phyloP scores from a whole-genome alignment of 495 filamentous ascomycete species.

The Xylaria intraflava region DNA sequence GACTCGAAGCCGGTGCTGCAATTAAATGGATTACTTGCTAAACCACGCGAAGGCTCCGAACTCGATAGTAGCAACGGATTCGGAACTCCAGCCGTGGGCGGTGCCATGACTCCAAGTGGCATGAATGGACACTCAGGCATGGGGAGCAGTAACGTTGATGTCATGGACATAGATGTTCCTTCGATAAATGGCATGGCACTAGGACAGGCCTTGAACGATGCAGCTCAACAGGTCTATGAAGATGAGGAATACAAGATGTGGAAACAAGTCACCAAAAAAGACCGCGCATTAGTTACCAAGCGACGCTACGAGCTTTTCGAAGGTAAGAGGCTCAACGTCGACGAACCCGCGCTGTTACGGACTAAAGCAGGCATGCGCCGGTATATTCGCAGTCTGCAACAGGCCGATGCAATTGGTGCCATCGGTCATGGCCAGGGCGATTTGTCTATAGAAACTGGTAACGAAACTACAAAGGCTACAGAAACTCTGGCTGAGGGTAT shows the following conservation, averaged over 20 bases:
- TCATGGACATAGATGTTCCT: constrained; percentile 73
- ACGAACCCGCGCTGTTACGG: constrained; percentile 80
- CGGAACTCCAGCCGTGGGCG: constrained; percentile 70
- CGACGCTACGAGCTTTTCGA: constrained; percentile 77
- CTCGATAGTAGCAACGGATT: constrained; percentile 73
- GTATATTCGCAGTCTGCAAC: constrained; percentile 69
- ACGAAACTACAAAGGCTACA: constrained; percentile 37
- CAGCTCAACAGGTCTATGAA: constrained; percentile 51
- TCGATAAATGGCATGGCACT: constrained; percentile 55
- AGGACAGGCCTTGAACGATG: constrained; percentile 45
- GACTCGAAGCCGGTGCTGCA: constrained; percentile 55
- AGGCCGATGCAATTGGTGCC: constrained; percentile 41
- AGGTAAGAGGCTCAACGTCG: constrained; percentile 73
- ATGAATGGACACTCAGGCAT: constrained; percentile 57
- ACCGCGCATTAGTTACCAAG: constrained; percentile 77
- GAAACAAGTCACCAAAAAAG: constrained; percentile 98
- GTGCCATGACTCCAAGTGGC: constrained; percentile 72
- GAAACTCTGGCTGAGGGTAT: constrained; percentile 89
- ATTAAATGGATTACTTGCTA: constrained; percentile 46
- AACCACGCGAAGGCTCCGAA: constrained; percentile 46
- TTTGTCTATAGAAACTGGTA: constrained; percentile 32
- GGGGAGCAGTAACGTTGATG: constrained; percentile 65
- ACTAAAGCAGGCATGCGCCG: constrained; percentile 61
- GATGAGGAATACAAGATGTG: constrained; percentile 93
- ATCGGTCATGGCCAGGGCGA: constrained; percentile 36